These are phyloP conservation scores for Astrephomene gubernaculifera DNA, from an alignment of 139 green algal species.

Conservation along the genomic window DNA sequence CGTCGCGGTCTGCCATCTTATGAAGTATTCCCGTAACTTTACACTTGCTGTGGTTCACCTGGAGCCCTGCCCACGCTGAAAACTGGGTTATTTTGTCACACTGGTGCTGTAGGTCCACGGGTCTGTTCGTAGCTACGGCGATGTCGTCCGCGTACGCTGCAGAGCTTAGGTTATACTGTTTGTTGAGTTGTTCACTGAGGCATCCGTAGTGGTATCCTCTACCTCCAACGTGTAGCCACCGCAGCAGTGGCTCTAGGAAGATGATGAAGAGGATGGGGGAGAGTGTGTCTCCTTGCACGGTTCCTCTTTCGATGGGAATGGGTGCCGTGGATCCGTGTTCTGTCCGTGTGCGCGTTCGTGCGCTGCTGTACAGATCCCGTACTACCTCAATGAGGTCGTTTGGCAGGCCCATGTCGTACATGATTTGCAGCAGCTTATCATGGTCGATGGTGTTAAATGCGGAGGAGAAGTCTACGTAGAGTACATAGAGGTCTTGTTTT, in stretches of 20 bases:
- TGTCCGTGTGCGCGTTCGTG: constrained; percentile 33
- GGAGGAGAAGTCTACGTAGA: constrained; percentile 55
- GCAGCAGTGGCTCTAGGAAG: background rate
- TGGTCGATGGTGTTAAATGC: constrained; percentile 64
- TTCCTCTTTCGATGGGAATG: constrained; percentile 55
- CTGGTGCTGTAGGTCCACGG: background rate
- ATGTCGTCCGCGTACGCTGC: constrained; percentile 1
- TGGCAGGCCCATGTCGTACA: constrained; percentile 54
- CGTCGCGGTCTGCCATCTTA: too few species aligned
- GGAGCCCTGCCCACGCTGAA: background rate
- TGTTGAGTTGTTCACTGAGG: background rate
- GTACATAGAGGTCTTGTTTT: constrained; percentile 41
- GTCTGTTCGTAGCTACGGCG: background rate
- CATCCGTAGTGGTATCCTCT: constrained; percentile 15
- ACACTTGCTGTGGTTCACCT: too few species aligned
- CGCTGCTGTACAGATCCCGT: constrained; percentile 51
- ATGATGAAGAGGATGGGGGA: constrained; percentile 52
- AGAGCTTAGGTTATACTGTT: background rate
- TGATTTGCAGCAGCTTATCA: constrained; percentile 51
- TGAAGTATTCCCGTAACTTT: too few species aligned
- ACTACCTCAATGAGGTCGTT: constrained; percentile 47
- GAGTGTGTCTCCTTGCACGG: constrained; percentile 61
- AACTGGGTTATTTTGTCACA: background rate
- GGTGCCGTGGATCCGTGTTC: constrained; percentile 1
- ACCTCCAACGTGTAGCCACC: constrained; percentile 10